These are phyloP conservation scores for Mallotus nudiflorus DNA, from an alignment of 345 rosid species.

Conservation along the genomic window DNA sequence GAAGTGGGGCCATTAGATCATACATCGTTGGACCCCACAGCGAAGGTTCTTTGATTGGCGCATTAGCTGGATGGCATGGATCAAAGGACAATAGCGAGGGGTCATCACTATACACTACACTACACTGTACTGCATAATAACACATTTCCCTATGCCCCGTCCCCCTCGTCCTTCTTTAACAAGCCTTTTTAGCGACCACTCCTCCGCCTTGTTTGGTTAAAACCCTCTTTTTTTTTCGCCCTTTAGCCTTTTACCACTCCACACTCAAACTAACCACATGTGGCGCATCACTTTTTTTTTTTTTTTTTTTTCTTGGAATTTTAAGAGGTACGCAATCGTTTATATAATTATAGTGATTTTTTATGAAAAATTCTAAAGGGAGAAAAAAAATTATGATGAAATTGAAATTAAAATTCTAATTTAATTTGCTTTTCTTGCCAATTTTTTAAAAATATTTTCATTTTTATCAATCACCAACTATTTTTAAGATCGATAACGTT, in stretches of 20 bases:
- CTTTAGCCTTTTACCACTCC: not conserved
- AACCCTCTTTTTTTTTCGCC: not conserved
- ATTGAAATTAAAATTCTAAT: too few relatives aligned
- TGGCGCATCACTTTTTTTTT: too few relatives aligned
- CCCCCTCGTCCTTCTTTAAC: slow-evolving; percentile 25
- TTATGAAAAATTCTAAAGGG: too few relatives aligned
- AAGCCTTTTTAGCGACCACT: slow-evolving; percentile 10
- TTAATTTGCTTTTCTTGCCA: too few relatives aligned
- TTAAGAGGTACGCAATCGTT: too few relatives aligned
- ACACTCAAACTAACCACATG: not conserved
- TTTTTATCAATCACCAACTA: too few relatives aligned
- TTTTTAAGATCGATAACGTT: too few relatives aligned
- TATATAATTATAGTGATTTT: too few relatives aligned
- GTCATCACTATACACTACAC: not conserved
- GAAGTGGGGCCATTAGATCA: slow-evolving; percentile 4
- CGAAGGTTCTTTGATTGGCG: slow-evolving; percentile 15
- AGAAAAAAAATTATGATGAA: too few relatives aligned
- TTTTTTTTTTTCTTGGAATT: too few relatives aligned
- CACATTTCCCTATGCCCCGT: slow-evolving; percentile 24
- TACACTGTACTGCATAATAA: not conserved
- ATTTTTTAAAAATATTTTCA: too few relatives aligned
- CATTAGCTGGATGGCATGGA: slow-evolving; percentile 29
- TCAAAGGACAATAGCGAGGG: not conserved
- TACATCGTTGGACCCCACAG: not conserved
- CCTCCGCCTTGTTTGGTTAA: not conserved